Base-by-base conservation (phyloP, 805 yeast genomes). In the Candida insectorum region DNA sequence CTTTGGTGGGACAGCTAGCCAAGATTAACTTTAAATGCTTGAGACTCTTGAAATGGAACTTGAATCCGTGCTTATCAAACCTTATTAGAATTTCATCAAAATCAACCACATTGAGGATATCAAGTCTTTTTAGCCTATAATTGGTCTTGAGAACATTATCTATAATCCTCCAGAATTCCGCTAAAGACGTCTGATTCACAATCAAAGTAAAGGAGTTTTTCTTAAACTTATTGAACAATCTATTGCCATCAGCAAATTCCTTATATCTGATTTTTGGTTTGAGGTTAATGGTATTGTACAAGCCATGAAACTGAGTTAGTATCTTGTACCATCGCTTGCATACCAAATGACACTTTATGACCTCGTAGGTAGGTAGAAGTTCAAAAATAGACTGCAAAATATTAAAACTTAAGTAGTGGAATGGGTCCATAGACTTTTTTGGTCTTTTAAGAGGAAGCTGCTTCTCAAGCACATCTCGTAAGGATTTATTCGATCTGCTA, bases 341-440 rank as follows among this genome's bases (percentile, higher is more conserved):
- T 22, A 66, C 71, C 18, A 52, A 36, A 36, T 53, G 70, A 28
- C 63, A 59, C 6, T 36, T 25, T 7, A 62, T 46, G 4, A 61
- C 19, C 5, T 37, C 31, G 13, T 41, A 48, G 5, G 57, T 33
- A 1, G 56, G 40, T 5, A 62, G 34, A 3, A 39, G 24, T 10
- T 26, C 4, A 37, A 63, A 64, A 1, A 66, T 48, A 2, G 33
- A 8, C 18, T 49, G 54, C 4, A 65, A 42, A 3, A 64, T 28
- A 22, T 66, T 71, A 2, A 34, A 20, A 0, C 67, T 62, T 2
- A 65, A 40, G n/a, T 37, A 33, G 1, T 16, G 20, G 25, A 65
- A 44, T 2, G 62, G 60, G 34, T 65, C 69, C 8, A 34, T 19
- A 4, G 37, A 22, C 13, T 26, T 39, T 26, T 29, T 40, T n/a